Evolutionary conservation across 768 basidiomycete genomes (phyloP).

Genomic region (Rhizopogon vesiculosus): DNA sequence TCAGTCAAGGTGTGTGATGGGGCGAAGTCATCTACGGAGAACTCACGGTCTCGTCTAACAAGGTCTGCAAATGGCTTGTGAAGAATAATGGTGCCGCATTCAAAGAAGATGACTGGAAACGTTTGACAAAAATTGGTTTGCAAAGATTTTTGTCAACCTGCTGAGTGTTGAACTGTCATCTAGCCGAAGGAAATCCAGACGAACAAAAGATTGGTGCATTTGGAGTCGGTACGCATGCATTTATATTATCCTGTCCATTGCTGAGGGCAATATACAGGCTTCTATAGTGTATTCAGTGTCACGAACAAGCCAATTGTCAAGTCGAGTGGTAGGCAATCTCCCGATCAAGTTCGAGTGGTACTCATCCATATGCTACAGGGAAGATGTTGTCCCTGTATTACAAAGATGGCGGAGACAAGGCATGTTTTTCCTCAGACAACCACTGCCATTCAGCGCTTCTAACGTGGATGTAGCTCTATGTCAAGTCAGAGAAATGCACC

Average conservation of each 20-base stretch:
- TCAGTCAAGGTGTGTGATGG: neutral
- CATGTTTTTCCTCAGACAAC: neutral
- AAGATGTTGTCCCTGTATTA: constrained; percentile 2
- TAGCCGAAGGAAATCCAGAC: constrained; percentile 50
- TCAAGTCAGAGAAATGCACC: neutral
- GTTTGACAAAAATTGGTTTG: constrained; percentile 41
- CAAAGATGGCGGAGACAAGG: constrained; percentile 2
- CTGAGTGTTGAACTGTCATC: neutral
- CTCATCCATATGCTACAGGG: neutral
- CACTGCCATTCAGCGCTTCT: neutral
- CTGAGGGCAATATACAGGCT: constrained; percentile 5
- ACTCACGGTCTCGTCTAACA: constrained; percentile 11
- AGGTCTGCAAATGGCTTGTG: constrained; percentile 36
- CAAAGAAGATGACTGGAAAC: constrained; percentile 39
- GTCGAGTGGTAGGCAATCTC: constrained; percentile 9
- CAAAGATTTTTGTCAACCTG: neutral
- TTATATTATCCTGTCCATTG: neutral
- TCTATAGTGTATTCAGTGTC: constrained; percentile 25
- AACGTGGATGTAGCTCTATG: neutral
- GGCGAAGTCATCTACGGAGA: neutral
- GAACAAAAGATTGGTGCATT: constrained; percentile 49
- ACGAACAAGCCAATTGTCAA: constrained; percentile 22
- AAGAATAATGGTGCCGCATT: constrained; percentile 47
- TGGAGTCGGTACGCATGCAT: constrained; percentile 22
- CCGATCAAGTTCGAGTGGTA: neutral